These are phyloP conservation scores for Andrographis paniculata DNA, from an alignment of 305 asterid genomes.

Conservation along the genomic window DNA sequence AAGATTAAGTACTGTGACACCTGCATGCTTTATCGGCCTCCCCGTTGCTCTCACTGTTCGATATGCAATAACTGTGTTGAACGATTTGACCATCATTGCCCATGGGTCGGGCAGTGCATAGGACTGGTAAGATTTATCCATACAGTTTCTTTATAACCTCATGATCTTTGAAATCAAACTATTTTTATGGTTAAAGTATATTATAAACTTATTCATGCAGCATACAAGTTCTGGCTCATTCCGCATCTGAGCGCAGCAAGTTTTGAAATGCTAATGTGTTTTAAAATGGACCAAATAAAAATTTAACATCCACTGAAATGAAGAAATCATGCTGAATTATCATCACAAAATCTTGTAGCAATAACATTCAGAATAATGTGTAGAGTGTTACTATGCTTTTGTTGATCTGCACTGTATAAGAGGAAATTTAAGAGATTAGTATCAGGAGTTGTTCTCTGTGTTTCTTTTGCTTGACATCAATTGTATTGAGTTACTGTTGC, in stretches of 20 bases:
- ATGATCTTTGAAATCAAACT: conserved; percentile 3
- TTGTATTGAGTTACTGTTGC: conserved; percentile 2
- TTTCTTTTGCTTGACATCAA: conserved; percentile 7
- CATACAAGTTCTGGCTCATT: neutral
- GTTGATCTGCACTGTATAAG: conserved; percentile 1
- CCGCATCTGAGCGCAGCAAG: neutral
- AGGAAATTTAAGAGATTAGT: neutral
- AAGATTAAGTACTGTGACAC: conserved; percentile 92
- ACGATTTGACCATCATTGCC: conserved; percentile 93
- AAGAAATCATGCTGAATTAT: no score
- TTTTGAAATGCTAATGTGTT: conserved; percentile 4
- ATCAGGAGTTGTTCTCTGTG: neutral
- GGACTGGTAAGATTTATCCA: conserved; percentile 58
- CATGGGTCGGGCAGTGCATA: conserved; percentile 99
- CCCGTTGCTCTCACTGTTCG: conserved; percentile 97
- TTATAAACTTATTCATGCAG: neutral
- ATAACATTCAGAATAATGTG: no score
- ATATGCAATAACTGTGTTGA: conserved; percentile 96
- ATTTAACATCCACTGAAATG: no score
- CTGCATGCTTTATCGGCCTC: conserved; percentile 96
- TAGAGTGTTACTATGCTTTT: no score
- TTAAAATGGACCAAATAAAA: neutral
- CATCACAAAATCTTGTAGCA: no score
- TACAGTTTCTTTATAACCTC: neutral
- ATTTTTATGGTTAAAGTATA: conserved; percentile 1